Conservation (phyloP, 2,329 filamentous ascomycete genomes). For the Tolypocladium paradoxum region DNA sequence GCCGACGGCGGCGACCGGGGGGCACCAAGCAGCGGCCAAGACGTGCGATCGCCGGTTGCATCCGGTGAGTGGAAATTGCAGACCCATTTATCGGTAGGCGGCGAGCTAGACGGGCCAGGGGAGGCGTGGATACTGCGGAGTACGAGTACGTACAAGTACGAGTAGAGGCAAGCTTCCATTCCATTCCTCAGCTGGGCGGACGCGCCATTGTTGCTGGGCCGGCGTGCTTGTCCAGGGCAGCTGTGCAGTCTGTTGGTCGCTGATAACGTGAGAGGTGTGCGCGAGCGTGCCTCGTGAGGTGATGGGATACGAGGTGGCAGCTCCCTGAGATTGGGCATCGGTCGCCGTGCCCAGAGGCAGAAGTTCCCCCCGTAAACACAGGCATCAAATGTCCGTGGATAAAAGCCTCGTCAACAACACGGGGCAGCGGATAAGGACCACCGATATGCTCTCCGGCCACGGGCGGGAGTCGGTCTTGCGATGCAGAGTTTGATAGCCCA, state of each 20-base stretch:
- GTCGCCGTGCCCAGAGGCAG: background rate
- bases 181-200: background rate
- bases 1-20: background rate
- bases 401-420: background rate
- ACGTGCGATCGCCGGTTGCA: background rate
- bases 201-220: background rate
- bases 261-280: background rate
- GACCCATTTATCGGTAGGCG: constrained; percentile 1
- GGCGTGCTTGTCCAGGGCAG: background rate
- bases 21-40: background rate
- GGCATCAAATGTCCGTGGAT: background rate
- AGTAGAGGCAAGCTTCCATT: constrained; percentile 1
- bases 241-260: background rate
- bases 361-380: background rate
- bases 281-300: background rate
- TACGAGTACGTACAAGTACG: too few relatives aligned
- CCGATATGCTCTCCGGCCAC: background rate
- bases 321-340: background rate
- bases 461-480: background rate
- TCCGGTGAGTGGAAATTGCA: constrained; percentile 3
- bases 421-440: background rate
- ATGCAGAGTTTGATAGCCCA: background rate
- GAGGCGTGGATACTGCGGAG: too few relatives aligned
- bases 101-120: background rate
- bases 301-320: background rate